Evolutionary conservation across 768 basidiomycete genomes (phyloP).

Genomic region (Termitomyces sp.): DNA sequence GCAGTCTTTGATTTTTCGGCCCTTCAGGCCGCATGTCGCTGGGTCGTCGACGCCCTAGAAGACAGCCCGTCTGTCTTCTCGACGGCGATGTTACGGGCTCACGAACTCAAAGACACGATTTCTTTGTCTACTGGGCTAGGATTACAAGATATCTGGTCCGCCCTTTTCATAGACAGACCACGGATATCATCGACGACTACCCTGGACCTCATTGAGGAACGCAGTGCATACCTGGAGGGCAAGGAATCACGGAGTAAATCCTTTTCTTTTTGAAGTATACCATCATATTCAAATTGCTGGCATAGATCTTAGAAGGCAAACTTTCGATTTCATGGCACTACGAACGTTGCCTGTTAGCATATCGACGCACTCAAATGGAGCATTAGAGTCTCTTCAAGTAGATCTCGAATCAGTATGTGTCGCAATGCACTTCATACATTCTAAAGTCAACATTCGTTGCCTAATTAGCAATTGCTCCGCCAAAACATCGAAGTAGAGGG

Average conservation of each 20-base stretch:
- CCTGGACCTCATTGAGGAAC: constrained; percentile 18
- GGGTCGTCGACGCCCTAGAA: constrained; percentile 44
- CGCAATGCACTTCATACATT: background rate
- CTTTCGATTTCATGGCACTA: constrained; percentile 37
- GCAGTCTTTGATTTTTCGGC: constrained; percentile 61
- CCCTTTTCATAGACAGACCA: constrained; percentile 29
- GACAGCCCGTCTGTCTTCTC: constrained; percentile 29
- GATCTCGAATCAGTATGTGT: constrained; percentile 21
- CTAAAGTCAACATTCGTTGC: background rate
- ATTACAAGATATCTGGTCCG: constrained; percentile 68
- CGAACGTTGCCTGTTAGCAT: constrained; percentile 24
- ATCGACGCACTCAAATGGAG: constrained; percentile 14
- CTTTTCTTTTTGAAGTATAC: background rate
- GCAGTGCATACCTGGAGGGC: constrained; percentile 17
- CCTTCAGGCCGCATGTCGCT: constrained; percentile 52
- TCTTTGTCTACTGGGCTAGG: constrained; percentile 70
- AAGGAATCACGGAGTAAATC: constrained; percentile 14
- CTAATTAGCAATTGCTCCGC: constrained; percentile 5
- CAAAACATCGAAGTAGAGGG: constrained; percentile 4
- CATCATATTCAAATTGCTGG: background rate
- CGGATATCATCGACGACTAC: constrained; percentile 8
- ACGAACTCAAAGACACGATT: constrained; percentile 42
- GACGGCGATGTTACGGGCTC: constrained; percentile 25
- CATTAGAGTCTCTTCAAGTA: constrained; percentile 11
- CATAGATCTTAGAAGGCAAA: constrained; percentile 35